These are phyloP conservation scores for Verticillium klebahnii DNA, from an alignment of 2,329 filamentous ascomycete genomes.

Conservation along the genomic window DNA sequence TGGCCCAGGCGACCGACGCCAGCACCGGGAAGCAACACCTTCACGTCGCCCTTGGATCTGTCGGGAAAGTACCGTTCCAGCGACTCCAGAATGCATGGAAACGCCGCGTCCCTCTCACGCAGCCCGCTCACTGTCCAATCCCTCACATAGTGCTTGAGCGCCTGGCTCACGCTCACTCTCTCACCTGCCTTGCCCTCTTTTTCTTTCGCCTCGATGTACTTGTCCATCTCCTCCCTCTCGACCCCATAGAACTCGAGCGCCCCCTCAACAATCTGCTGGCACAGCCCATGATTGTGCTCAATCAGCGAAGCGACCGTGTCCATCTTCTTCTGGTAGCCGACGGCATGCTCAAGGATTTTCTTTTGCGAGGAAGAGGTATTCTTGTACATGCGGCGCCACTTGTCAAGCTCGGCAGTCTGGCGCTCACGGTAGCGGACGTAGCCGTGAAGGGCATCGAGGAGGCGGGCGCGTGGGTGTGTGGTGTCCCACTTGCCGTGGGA, in stretches of 20 bases:
- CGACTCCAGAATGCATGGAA: constrained; percentile 30
- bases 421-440: constrained; percentile 28
- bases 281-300: constrained; percentile 38
- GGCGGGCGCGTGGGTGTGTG: constrained; percentile 31
- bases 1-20: constrained; percentile 48
- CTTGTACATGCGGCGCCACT: constrained; percentile 29
- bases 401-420: constrained; percentile 29
- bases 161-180: constrained; percentile 43
- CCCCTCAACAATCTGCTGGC: constrained; percentile 36
- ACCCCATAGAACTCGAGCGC: constrained; percentile 44
- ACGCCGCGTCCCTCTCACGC: constrained; percentile 38
- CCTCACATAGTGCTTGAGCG: constrained; percentile 52
- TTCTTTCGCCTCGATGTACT: constrained; percentile 32
- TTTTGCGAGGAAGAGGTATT: constrained; percentile 29
- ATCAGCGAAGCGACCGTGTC: constrained; percentile 36
- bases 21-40: constrained; percentile 46
- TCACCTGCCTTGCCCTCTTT: constrained; percentile 35
- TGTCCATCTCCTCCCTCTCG: constrained; percentile 35
- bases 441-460: constrained; percentile 34
- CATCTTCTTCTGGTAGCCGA: constrained; percentile 54
- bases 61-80: constrained; percentile 26
- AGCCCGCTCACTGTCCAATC: constrained; percentile 49
- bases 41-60: constrained; percentile 16
- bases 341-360: constrained; percentile 47
- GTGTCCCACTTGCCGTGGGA: constrained; percentile 25